phyloP scores from a whole-genome alignment of 2,329 filamentous ascomycete genomes.

The Monosporascus sp. region DNA sequence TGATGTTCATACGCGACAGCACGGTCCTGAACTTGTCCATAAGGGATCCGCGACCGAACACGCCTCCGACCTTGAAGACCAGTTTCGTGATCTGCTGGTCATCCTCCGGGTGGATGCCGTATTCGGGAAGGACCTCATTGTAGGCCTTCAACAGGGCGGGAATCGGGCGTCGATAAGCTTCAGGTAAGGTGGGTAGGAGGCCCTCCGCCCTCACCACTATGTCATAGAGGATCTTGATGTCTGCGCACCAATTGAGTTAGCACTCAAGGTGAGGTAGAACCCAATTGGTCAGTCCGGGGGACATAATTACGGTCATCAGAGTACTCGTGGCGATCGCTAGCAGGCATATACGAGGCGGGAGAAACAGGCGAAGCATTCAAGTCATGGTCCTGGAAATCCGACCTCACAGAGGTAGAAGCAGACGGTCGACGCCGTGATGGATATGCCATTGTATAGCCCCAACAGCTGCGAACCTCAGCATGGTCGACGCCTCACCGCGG shows the following conservation, averaged over 20 bases:
- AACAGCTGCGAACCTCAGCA: neutral
- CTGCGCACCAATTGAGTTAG: slow-evolving; percentile 28
- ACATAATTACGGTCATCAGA: slow-evolving; percentile 18
- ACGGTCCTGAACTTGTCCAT: slow-evolving; percentile 66
- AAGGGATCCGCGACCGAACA: slow-evolving; percentile 51
- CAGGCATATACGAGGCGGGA: slow-evolving; percentile 1
- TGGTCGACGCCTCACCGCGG: neutral
- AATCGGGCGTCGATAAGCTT: slow-evolving; percentile 62
- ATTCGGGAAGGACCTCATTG: slow-evolving; percentile 64
- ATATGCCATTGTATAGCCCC: neutral
- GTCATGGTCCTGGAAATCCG: neutral
- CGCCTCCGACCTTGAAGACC: slow-evolving; percentile 71
- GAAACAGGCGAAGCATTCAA: neutral
- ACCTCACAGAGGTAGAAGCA: neutral
- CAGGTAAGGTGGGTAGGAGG: slow-evolving; percentile 50
- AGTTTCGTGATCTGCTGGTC: slow-evolving; percentile 73
- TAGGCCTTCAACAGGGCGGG: slow-evolving; percentile 78
- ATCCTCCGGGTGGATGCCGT: slow-evolving; percentile 65
- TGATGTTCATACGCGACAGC: slow-evolving; percentile 64
- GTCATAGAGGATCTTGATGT: slow-evolving; percentile 72
- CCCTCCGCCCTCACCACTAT: slow-evolving; percentile 69
- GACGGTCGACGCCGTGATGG: neutral
- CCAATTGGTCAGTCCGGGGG: too few species aligned
- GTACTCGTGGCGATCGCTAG: slow-evolving; percentile 17
- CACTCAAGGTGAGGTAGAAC: neutral